These are phyloP conservation scores for Mycena galopus DNA, from an alignment of 768 basidiomycete species.

Conservation along the genomic window DNA sequence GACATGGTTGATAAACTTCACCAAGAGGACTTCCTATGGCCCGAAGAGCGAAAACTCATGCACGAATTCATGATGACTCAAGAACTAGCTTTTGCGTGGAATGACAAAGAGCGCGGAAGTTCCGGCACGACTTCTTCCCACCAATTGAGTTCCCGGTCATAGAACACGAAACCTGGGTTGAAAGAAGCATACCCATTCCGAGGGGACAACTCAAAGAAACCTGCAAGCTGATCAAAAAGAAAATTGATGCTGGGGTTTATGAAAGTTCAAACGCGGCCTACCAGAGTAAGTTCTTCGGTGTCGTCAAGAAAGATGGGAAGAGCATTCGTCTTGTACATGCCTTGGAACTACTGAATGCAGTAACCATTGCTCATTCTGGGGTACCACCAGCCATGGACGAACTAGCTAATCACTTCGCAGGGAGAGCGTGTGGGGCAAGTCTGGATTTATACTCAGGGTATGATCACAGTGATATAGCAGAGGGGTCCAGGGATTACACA, in stretches of 20 bases:
- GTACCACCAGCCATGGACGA: too few relatives aligned
- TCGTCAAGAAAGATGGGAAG: conserved; percentile 41
- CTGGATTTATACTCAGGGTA: conserved; percentile 43
- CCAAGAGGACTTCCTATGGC: conserved; percentile 39
- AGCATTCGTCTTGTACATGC: conserved; percentile 41
- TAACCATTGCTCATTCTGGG: conserved; percentile 40
- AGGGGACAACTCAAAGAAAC: conserved; percentile 32
- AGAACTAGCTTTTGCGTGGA: too few relatives aligned
- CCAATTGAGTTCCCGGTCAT: conserved; percentile 40
- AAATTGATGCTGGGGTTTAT: conserved; percentile 32
- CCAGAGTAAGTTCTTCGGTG: conserved; percentile 48
- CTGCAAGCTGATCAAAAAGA: conserved; percentile 36
- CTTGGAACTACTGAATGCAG: conserved; percentile 44
- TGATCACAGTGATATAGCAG: conserved; percentile 41
- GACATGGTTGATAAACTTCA: too few relatives aligned
- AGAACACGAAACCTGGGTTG: conserved; percentile 39
- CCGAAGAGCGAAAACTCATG: conserved; percentile 44
- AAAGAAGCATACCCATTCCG: conserved; percentile 32
- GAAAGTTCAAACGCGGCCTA: conserved; percentile 36
- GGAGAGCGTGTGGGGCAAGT: conserved; percentile 27
- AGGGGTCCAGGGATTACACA: too few relatives aligned
- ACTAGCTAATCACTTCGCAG: too few relatives aligned
- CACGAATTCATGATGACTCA: conserved; percentile 26
- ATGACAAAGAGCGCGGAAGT: too few relatives aligned
- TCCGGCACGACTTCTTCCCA: too few relatives aligned